Conservation (phyloP, 192 early-diverging fungal genomes). For the Podila horticola region DNA sequence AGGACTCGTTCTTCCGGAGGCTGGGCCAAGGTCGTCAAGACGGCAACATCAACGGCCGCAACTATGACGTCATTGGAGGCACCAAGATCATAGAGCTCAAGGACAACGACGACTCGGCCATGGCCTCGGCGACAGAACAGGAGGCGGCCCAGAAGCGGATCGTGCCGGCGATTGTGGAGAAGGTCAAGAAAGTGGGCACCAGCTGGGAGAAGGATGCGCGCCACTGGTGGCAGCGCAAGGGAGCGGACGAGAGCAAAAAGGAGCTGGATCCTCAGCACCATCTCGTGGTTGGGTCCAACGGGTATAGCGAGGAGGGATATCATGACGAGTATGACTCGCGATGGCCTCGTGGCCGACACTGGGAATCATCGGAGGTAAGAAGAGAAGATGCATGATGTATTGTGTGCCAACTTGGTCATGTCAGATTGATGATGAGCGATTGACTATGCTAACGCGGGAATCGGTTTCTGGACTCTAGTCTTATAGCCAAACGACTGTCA, state of each 20-base stretch:
- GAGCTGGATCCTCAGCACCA: constrained; percentile 26
- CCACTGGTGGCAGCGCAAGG: constrained; percentile 44
- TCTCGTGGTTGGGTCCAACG: constrained; percentile 11
- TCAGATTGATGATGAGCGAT: neutral
- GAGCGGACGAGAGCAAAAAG: neutral
- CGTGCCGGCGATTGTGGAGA: constrained; percentile 44
- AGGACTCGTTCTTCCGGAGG: constrained; percentile 49
- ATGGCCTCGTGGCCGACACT: constrained; percentile 33
- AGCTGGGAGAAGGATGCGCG: constrained; percentile 43
- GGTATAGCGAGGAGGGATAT: constrained; percentile 13
- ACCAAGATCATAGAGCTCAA: constrained; percentile 24
- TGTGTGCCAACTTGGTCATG: neutral
- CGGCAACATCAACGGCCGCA: neutral
- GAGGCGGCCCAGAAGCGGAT: constrained; percentile 7
- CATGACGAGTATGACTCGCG: constrained; percentile 17
- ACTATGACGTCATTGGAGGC: neutral
- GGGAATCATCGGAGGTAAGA: constrained; percentile 35
- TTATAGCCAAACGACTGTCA: constrained; percentile 36
- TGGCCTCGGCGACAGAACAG: neutral
- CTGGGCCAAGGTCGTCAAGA: constrained; percentile 1
- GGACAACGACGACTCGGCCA: constrained; percentile 7
- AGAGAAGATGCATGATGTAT: neutral
- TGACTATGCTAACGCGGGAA: neutral
- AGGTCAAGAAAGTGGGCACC: constrained; percentile 44
- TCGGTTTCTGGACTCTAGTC: constrained; percentile 9